These are phyloP conservation scores for Inosperma sp. DNA, from an alignment of 768 basidiomycete genomes.

Conservation along the genomic window DNA sequence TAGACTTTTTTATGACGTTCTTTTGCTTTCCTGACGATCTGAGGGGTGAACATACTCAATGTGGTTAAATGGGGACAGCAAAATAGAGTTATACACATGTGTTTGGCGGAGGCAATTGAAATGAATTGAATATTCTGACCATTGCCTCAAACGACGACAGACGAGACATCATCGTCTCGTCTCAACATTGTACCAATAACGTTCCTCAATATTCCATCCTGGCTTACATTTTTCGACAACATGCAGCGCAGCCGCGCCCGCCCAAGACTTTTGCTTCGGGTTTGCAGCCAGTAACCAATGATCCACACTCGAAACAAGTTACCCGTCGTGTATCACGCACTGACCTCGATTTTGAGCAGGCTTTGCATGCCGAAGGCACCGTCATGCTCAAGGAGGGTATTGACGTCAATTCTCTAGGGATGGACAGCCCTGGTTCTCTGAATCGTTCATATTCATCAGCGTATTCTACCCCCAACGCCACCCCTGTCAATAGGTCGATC, in stretches of 20 bases:
- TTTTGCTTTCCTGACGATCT: neutral
- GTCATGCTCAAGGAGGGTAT: constrained; percentile 65
- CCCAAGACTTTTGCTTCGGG: constrained; percentile 31
- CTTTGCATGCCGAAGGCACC: constrained; percentile 61
- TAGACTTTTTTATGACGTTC: constrained; percentile 32
- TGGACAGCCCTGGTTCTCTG: constrained; percentile 38
- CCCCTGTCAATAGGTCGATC: constrained; percentile 26
- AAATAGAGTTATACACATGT: neutral
- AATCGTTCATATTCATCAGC: constrained; percentile 41
- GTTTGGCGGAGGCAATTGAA: neutral
- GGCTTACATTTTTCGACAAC: constrained; percentile 62
- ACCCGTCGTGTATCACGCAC: constrained; percentile 63
- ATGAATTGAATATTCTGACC: neutral
- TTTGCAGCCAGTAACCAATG: constrained; percentile 55
- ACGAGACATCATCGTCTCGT: too few relatives aligned
- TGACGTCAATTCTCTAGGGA: constrained; percentile 66
- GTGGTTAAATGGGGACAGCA: neutral
- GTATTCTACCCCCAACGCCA: constrained; percentile 9
- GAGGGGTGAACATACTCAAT: too few relatives aligned
- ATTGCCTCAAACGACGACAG: neutral
- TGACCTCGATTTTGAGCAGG: constrained; percentile 81
- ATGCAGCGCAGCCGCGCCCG: constrained; percentile 38
- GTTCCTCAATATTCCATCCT: constrained; percentile 37
- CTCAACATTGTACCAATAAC: neutral
- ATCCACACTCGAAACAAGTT: constrained; percentile 36